A percentile compares a stretch with the other conserved stretches of the same genome.
These are phyloP conservation scores for Saprolegnia parasitica DNA, from an alignment of 352 stramenopile species.

Conservation along the genomic window DNA sequence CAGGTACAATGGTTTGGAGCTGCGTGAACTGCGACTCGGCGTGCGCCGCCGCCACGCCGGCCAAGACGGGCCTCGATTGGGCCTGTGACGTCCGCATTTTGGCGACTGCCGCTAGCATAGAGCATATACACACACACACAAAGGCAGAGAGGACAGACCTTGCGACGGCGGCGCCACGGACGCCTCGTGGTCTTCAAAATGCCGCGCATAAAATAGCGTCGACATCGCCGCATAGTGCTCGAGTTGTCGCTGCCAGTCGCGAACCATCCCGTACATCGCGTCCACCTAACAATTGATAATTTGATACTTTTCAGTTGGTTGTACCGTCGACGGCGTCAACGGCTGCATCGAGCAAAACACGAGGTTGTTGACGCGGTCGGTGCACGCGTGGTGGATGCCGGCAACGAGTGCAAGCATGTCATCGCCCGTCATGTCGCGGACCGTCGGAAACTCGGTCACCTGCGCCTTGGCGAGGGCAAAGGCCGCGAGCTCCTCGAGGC, in stretches of 20 bases:
- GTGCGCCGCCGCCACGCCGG: not conserved
- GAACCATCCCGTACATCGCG: not conserved
- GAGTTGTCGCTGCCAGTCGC: not conserved
- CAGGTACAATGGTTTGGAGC: not conserved
- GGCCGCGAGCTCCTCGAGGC: slow-evolving; percentile 31
- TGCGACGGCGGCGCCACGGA: not conserved
- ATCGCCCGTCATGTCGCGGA: not conserved
- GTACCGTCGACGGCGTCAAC: not conserved
- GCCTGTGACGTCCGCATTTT: not conserved
- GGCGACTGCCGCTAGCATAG: not conserved
- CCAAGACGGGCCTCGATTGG: not conserved
- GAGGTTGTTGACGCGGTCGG: not conserved
- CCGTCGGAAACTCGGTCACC: not conserved
- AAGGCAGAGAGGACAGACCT: not conserved
- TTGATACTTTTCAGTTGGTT: too few relatives aligned
- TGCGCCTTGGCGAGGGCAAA: slow-evolving; percentile 28
- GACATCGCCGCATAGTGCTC: not conserved
- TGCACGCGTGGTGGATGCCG: not conserved
- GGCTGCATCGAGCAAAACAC: not conserved
- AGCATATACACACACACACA: too few relatives aligned
- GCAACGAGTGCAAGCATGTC: not conserved
- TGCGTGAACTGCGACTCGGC: not conserved
- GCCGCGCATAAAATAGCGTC: slow-evolving; percentile 9
- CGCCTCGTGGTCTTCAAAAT: slow-evolving; percentile 22
- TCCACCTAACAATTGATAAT: not conserved